Base-by-base conservation (phyloP, 257 asterid genomes). In the Jasminum sambac region DNA sequence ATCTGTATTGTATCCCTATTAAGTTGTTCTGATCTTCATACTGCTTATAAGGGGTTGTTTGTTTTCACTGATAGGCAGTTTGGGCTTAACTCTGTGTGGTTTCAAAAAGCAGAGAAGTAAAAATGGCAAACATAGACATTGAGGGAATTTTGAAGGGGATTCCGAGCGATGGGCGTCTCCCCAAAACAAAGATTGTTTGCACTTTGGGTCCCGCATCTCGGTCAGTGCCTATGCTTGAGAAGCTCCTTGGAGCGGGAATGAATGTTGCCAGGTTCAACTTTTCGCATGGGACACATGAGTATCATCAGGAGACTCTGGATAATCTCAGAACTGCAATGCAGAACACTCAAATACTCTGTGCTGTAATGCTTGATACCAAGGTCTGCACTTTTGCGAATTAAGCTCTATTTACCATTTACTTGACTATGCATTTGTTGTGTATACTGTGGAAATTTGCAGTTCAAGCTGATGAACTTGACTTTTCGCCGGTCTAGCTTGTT, bases 351-450 rank as follows among this genome's bases (percentile, higher is more conserved):
- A 88, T 78, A 74, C 91, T 90, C 25, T 87, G 91, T 67, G 96
- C 96, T 38, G 90, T 88, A 75, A 90, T 90, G 97, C 96, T 90
- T 66, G 97, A 90, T 64, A 90, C 97, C 70, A 90, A 90, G 96
- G 96, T 89, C 36, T 9, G 44, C 17, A 11, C 12, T 1, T 69
- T 30, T 39, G 64, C 36, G 11, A 50, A 21, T 63, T 23, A 5
- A 21, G 62, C 26, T 55, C 14, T 5, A 55, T 55, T 50, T 55
- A 11, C 14, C 5, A 55, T 55, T 50, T 55, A 11, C 62, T 14
- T 21, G 11, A 52, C 8, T 23, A 9, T 55, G 12, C 62, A 55
- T 10, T 8, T 21, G 62, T 21, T 52, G 11, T 52, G 1, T n/a
- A 2, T 30, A 9, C 21, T 10, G 34, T 8, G 0, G 1, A 55